Percentiles rank a stretch among this genome's conserved stretches.
Conservation (phyloP, 352 stramenopile genomes). For the Phytophthora nicotianae region DNA sequence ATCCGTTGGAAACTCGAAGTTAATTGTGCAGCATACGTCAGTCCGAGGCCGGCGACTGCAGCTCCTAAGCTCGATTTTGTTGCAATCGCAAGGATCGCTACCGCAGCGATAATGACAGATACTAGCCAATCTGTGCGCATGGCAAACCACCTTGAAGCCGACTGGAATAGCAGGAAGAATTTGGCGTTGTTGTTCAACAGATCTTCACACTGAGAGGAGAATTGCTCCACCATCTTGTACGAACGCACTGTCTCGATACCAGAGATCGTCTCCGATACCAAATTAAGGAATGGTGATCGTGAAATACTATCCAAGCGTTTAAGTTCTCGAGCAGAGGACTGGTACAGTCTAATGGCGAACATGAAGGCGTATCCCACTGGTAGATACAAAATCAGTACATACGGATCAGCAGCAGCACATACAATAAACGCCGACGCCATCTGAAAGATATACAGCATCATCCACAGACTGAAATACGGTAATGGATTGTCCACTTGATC, state of each 20-base stretch:
- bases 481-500: constrained; percentile 65
- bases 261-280: constrained; percentile 93
- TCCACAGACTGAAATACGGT: constrained; percentile 58
- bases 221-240: constrained; percentile 50
- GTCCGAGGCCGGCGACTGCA: constrained; percentile 29
- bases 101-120: constrained; percentile 87
- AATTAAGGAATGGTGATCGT: constrained; percentile 90
- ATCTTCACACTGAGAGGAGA: constrained; percentile 39
- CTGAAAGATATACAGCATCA: constrained; percentile 55
- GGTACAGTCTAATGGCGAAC: constrained; percentile 75
- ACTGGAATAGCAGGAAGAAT: constrained; percentile 44
- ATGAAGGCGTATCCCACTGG: constrained; percentile 36
- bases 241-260: constrained; percentile 93
- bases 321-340: constrained; percentile 82
- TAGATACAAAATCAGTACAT: constrained; percentile 57
- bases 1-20: constrained; percentile 53
- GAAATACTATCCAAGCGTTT: constrained; percentile 94
- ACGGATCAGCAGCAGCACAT: constrained; percentile 50
- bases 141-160: constrained; percentile 89
- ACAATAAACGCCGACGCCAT: constrained; percentile 45
- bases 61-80: constrained; percentile 44
- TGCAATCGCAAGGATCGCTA: constrained; percentile 86
- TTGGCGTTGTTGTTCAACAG: constrained; percentile 47
- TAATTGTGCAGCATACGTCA: constrained; percentile 45
- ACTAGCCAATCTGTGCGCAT: constrained; percentile 88